phyloP scores from a whole-genome alignment of 2,329 filamentous ascomycete species.

The Xylariaceae sp. region DNA sequence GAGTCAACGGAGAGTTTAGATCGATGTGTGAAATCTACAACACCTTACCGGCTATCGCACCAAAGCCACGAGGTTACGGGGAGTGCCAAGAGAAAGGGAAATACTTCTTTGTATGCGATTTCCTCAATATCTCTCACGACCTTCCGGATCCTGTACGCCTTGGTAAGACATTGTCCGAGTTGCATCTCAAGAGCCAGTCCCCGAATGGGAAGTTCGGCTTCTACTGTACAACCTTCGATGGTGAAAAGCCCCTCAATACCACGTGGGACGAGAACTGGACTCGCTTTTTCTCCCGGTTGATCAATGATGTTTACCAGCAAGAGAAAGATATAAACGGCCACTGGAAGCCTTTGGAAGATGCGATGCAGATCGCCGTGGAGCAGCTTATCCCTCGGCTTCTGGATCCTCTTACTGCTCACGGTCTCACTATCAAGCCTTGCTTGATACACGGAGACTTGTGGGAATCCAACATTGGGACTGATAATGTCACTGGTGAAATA shows the following conservation, averaged over 20 bases:
- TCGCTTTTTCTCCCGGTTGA: constrained; percentile 18
- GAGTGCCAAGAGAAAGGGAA: constrained; percentile 1
- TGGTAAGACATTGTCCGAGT: constrained; percentile 14
- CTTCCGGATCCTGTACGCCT: constrained; percentile 17
- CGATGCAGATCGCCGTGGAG: constrained; percentile 9
- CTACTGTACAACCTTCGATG: constrained; percentile 17
- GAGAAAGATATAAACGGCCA: constrained; percentile 20
- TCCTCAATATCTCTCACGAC: constrained; percentile 5
- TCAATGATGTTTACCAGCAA: constrained; percentile 19
- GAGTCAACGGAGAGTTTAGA: constrained; percentile 15
- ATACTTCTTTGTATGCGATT: constrained; percentile 20
- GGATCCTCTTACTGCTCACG: constrained; percentile 12
- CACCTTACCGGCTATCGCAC: constrained; percentile 12
- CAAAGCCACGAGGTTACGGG: constrained; percentile 10
- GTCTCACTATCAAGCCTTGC: constrained; percentile 13
- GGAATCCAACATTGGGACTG: constrained; percentile 20
- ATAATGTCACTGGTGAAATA: constrained; percentile 14
- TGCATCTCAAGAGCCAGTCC: constrained; percentile 21
- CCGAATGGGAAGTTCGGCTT: constrained; percentile 21
- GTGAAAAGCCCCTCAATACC: constrained; percentile 11
- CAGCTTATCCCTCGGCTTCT: constrained; percentile 19
- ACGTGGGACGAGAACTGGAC: constrained; percentile 16
- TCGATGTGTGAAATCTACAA: constrained; percentile 13
- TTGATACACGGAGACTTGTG: constrained; percentile 22
- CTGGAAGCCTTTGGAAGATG: constrained; percentile 20